Base-by-base conservation (phyloP, 768 basidiomycete species). In the Rhodotorula babjevae region DNA sequence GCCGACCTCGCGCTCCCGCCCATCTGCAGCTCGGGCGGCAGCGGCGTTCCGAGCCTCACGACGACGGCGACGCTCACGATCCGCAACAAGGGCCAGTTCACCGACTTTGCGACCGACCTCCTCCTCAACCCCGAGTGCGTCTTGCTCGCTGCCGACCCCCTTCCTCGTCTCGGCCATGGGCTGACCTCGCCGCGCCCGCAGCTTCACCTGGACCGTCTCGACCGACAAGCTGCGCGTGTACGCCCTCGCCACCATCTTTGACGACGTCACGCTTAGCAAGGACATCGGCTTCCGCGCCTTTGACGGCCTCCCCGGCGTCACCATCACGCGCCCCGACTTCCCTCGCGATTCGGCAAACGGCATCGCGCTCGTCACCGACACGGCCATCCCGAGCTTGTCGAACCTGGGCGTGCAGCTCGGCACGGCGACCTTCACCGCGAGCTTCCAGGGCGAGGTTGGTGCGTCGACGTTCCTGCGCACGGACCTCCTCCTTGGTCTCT, bases 201-300 rank as follows among this genome's bases (percentile, higher is more conserved):
- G 82, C 68, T 90, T 90, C 74, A 84, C 84, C 10, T 90, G 89
- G 89, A 87, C 85, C 3, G 87, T 90, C 60, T 87, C 87, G 11
- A 88, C 89, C 0, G 71, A 83, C n/a, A 85, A 82, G 55, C 85
- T 90, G 61, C 85, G 87, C 44, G 80, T 90, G 25, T 85, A 83
- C 5, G 88, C 89, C 10, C 84, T 90, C 3, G 87, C 87, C 25
- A 88, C 87, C 19, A 85, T 87, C 73, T 90, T 90, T 73, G 87
- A 89, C 71, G 84, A 85, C 68, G 85, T 90, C 42, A 81, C 83
- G 0, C 83, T 90, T 49, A 84, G 82, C 60, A 90, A 90, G 80
- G 82, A 83, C 3, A 62, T 73, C 50, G 53, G 55, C 40, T 73
- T 73, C 63, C 49, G 42, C 2, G 89, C 88, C 10, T 90, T 90